Evolutionary conservation across 495 filamentous ascomycete genomes (phyloP).

Genomic region (Aspergillus haitiensis): DNA sequence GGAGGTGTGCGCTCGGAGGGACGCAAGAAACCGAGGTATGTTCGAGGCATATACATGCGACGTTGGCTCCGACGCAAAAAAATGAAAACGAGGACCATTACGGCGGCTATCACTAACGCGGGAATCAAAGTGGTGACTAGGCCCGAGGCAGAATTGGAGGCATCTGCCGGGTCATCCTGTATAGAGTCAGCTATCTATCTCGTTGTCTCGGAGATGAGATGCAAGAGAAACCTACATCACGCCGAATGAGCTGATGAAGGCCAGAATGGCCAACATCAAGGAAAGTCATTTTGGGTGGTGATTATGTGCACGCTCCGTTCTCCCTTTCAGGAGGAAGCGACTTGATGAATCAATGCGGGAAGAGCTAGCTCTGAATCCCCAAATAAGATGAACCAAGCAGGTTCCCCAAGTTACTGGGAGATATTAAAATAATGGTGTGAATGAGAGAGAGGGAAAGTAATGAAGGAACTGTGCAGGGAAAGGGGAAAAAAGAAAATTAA

Average conservation of each 20-base stretch:
- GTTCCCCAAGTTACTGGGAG: neutral
- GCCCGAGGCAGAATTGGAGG: conserved; percentile 52
- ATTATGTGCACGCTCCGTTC: neutral
- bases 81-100: conserved; percentile 72
- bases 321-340: neutral
- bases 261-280: conserved; percentile 25
- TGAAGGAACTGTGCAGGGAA: too few species aligned
- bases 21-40: conserved; percentile 74
- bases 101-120: conserved; percentile 59
- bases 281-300: conserved; percentile 30
- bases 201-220: conserved; percentile 11
- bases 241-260: conserved; percentile 32
- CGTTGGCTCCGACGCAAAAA: conserved; percentile 69
- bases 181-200: conserved; percentile 13
- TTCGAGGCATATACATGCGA: conserved; percentile 84
- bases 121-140: conserved; percentile 74
- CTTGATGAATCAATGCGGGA: neutral
- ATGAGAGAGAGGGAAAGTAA: too few species aligned
- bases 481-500: too few species aligned
- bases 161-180: conserved; percentile 23
- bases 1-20: conserved; percentile 66
- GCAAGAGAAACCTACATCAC: conserved; percentile 25
- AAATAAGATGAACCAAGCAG: neutral
- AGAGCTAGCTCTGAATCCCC: too few species aligned
- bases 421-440: too few species aligned